Evolutionary conservation across 441 rosid species (phyloP), one percentile per base, ranked within the genome.

Genomic region (Gossypium aridum): DNA sequence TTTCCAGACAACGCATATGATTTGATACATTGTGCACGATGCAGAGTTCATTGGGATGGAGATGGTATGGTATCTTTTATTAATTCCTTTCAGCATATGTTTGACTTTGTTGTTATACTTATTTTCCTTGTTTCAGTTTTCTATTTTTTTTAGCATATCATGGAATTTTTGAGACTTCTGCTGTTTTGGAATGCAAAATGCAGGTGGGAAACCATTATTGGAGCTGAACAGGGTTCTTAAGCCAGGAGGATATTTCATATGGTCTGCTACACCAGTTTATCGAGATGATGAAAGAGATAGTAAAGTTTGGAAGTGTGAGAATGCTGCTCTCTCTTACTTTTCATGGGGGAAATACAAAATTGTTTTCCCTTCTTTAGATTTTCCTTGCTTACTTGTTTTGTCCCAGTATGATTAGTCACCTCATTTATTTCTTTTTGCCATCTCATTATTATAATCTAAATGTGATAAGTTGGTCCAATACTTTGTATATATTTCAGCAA

Each of bases 261-360:
- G 99, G 97, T 94, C 99, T 54, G 99, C 99, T 73, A 94, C 97
- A 4, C 96, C 97, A 7, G 97, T 92, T n/a, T 94, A 89, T 76
- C 88, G 87, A 60, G 72, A 85, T 0, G 83, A 92, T 75, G 85
- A 88, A 7, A 89, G 80, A 80, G 93, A 94, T 78, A 86, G 75
- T 59, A 79, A 56, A 54, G 83, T 92, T 63, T 94, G 99, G 97
- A 85, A 85, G 23, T 14, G 91, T 61, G 57, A 80, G 76, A 54
- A 28, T 55, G 55, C 23, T 17, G 7, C 63, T 53, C 37, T 14
- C 6, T 60, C 54, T 26, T 57, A 12, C 45, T 39, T 63, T 4
- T 10, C 12, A 0, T 20, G 10, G 43, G 43, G 34, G 20, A 2
- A 34, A 6, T 31, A 1, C 22, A 16, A 31, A 63, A 16, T n/a